Evolutionary conservation across 2,329 filamentous ascomycete species (phyloP).

Genomic region (Botrytis medusae): DNA sequence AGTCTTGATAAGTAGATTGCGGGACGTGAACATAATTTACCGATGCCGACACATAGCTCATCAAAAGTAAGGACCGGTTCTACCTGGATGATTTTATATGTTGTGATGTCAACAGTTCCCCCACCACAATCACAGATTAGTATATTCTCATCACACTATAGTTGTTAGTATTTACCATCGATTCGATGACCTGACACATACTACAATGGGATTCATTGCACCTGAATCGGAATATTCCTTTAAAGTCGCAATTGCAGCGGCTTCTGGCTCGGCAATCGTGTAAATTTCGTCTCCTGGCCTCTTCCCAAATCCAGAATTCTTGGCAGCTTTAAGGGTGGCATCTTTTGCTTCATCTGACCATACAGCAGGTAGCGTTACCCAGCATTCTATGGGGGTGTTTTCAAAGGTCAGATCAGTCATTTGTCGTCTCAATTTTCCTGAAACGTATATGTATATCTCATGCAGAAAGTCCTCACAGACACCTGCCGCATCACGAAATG

Average conservation of each 20-base stretch:
- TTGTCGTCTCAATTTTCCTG: constrained; percentile 18
- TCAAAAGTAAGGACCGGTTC: too few species aligned
- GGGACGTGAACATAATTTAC: neutral
- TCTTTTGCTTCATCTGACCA: constrained; percentile 35
- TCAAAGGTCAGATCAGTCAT: constrained; percentile 25
- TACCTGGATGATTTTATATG: constrained; percentile 29
- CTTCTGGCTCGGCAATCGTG: constrained; percentile 36
- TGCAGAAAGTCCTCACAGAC: constrained; percentile 33
- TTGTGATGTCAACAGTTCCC: constrained; percentile 35
- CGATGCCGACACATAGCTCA: constrained; percentile 28
- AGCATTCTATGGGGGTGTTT: constrained; percentile 30
- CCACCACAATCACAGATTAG: constrained; percentile 35
- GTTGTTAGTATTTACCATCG: neutral
- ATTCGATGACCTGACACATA: constrained; percentile 1
- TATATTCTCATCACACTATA: constrained; percentile 28
- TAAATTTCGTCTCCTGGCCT: constrained; percentile 27
- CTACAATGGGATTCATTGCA: constrained; percentile 26
- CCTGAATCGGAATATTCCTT: constrained; percentile 22
- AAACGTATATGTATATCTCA: constrained; percentile 28
- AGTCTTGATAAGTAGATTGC: neutral
- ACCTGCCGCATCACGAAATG: constrained; percentile 24
- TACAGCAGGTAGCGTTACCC: constrained; percentile 35
- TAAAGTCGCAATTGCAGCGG: constrained; percentile 32
- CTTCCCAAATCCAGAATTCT: constrained; percentile 29
- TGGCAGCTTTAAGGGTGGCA: constrained; percentile 32